Evolutionary conservation across 2,329 filamentous ascomycete species (phyloP).

Genomic region (Rhynchosporium graminicola): DNA sequence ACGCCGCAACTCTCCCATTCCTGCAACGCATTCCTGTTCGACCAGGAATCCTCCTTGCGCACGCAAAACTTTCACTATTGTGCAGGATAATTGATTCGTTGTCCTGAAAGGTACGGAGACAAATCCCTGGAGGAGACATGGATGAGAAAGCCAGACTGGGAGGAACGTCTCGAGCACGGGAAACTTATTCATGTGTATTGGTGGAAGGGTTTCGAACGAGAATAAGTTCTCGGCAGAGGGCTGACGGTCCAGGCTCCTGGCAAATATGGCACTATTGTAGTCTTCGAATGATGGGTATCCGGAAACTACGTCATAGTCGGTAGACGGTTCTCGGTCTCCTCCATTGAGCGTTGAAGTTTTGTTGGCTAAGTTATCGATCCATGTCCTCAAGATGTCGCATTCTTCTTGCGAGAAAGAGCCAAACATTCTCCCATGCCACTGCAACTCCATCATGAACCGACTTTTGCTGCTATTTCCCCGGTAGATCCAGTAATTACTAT

Average conservation of each 20-base stretch:
- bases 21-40: conserved; percentile 42
- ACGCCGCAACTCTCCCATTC: conserved; percentile 45
- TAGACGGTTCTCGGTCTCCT: conserved; percentile 5
- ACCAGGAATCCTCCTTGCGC: conserved; percentile 44
- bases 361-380: conserved; percentile 44
- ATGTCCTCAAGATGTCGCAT: conserved; percentile 41
- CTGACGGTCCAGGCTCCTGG: background rate
- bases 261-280: background rate
- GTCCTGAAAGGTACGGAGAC: conserved; percentile 43
- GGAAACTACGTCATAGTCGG: conserved; percentile 19
- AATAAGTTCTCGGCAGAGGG: background rate
- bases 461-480: conserved; percentile 45
- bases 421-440: conserved; percentile 52
- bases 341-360: conserved; percentile 16
- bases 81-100: conserved; percentile 39
- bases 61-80: conserved; percentile 44
- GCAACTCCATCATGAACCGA: conserved; percentile 45
- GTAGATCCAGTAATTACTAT: conserved; percentile 45
- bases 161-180: conserved; percentile 36
- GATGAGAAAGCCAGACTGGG: conserved; percentile 44
- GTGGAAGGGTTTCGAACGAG: conserved; percentile 19
- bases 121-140: conserved; percentile 43
- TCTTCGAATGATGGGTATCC: conserved; percentile 17
- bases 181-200: conserved; percentile 20
- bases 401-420: conserved; percentile 50